Percentiles rank a stretch among this genome's conserved stretches.
Evolutionary conservation across 805 yeast genomes (phyloP).

Genomic region (Metschnikowia koreensis): DNA sequence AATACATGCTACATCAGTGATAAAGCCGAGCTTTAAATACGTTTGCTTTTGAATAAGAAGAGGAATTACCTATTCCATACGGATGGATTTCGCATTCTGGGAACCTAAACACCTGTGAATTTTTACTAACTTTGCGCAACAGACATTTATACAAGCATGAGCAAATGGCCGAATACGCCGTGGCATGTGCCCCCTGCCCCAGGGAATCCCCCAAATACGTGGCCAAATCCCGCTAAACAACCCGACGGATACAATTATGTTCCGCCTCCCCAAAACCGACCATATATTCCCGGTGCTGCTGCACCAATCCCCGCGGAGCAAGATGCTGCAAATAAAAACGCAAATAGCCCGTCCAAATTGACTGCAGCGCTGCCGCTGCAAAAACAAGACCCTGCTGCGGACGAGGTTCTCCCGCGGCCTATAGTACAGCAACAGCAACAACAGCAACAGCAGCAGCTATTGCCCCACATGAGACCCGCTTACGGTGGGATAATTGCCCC

Average conservation of each 20-base stretch:
- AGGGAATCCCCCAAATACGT: background rate
- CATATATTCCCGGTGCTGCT: background rate
- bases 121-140: conserved; percentile 1
- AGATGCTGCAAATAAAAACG: background rate
- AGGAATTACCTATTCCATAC: background rate
- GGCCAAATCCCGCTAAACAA: conserved; percentile 1
- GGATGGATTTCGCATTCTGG: background rate
- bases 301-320: background rate
- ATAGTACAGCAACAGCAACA: conserved; percentile 5
- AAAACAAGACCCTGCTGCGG: conserved; percentile 3
- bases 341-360: background rate
- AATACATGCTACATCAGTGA: no score
- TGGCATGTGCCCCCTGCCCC: conserved; percentile 11
- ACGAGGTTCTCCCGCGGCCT: conserved; percentile 4
- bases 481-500: conserved; percentile 1
- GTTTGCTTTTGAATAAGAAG: background rate
- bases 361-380: background rate
- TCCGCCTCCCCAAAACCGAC: conserved; percentile 10
- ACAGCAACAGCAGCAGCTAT: conserved; percentile 7
- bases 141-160: conserved; percentile 10
- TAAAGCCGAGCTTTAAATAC: no score
- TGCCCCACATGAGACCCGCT: conserved; percentile 1
- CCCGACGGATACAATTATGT: conserved; percentile 6
- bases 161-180: conserved; percentile 18
- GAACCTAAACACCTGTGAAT: background rate